phyloP scores from a whole-genome alignment of 2,329 filamentous ascomycete species.

The Amphichorda felina region DNA sequence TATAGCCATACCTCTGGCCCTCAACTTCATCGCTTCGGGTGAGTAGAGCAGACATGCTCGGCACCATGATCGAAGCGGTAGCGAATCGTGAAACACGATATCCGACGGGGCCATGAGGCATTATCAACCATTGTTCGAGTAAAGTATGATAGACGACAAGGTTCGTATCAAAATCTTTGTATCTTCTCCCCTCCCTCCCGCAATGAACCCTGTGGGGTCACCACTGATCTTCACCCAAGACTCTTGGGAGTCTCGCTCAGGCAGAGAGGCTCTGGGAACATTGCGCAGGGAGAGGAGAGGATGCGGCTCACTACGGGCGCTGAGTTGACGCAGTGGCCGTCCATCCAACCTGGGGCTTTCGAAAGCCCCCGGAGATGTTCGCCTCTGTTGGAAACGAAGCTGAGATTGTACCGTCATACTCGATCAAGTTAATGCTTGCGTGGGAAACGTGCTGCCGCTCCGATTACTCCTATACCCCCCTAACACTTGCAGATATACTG shows the following conservation, averaged over 20 bases:
- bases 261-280: background rate
- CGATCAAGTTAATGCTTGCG: slow-evolving; percentile 99
- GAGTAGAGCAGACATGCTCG: slow-evolving; percentile 41
- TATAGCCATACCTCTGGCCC: slow-evolving; percentile 64
- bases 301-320: slow-evolving; percentile 81
- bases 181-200: slow-evolving; percentile 13
- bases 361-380: slow-evolving; percentile 23
- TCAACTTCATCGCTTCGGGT: slow-evolving; percentile 89
- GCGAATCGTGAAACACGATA: slow-evolving; percentile 23
- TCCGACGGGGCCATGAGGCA: slow-evolving; percentile 1
- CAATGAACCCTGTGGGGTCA: slow-evolving; percentile 1
- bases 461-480: slow-evolving; percentile 16
- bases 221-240: background rate
- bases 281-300: slow-evolving; percentile 14
- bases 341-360: background rate
- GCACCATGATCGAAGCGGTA: slow-evolving; percentile 46
- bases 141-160: slow-evolving; percentile 10
- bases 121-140: background rate
- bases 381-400: slow-evolving; percentile 35
- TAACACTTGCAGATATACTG: slow-evolving; percentile 26
- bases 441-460: slow-evolving; percentile 95
- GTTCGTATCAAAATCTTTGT: slow-evolving; percentile 31
- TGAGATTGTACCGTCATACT: slow-evolving; percentile 96
- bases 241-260: no score
- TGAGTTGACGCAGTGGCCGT: slow-evolving; percentile 32